Base-by-base conservation (phyloP, 2,329 filamentous ascomycete species). In the Periconia sp. region DNA sequence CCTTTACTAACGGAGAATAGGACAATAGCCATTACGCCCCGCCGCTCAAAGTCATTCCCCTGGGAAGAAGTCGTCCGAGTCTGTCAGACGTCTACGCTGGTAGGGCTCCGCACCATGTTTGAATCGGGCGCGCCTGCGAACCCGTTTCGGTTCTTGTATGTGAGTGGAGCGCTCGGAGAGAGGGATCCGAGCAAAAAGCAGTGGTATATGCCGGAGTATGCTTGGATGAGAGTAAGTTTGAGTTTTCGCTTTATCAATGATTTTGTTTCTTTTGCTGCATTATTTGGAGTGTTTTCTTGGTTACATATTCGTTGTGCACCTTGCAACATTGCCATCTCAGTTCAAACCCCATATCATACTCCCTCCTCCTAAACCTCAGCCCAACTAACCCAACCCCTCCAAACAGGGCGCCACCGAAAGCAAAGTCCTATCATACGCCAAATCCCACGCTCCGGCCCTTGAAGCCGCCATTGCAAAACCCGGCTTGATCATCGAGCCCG, bases 101-200 rank as follows among this genome's bases (percentile, higher is more conserved):
- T 50, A 1, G 73, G 68, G 0, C 55, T 79, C 19, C 61, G 77
- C n/a, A 69, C 71, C 0, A 71, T 80, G 2, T 8, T 57, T 70
- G 14, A 62, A 53, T 37, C 53, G 49, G 37, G 42, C n/a, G n/a
- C n/a, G 47, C 2, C 63, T 0, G 48, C 49, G 49, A 70, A 64
- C 42, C 76, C 79, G 0, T 69, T 82, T 33, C 75, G 75, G 1
- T 82, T 82, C 53, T 47, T 82, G 2, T 82, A 82, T 60, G 72
- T 79, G 54, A 84, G 81, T 56, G 82, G 81, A 2, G 59, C 67
- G 1, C 67, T 63, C 1, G 71, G 73, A 2, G 74, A 77, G 56
- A 74, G 79, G 1, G 81, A 84, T 45, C 77, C 70, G 18, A 73
- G 61, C 13, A 77, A 81, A 41, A 78, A 67, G 48, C 76, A 74